Conservation (phyloP, 106 monocot species). For the Platanthera guangdongensis region DNA sequence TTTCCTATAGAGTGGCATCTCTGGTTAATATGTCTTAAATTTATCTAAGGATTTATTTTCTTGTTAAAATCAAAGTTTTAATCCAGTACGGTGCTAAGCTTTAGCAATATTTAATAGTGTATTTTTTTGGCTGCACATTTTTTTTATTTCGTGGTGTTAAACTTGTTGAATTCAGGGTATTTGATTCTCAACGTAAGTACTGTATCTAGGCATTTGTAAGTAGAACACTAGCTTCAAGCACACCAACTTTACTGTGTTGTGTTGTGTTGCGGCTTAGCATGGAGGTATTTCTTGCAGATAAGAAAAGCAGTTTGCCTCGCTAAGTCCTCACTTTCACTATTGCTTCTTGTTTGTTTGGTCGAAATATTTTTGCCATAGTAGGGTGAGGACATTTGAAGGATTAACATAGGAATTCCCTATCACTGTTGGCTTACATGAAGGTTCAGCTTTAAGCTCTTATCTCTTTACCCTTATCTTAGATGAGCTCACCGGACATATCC, state of each 20-base stretch:
- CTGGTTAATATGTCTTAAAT: background rate
- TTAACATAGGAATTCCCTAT: too few relatives aligned
- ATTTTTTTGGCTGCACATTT: background rate
- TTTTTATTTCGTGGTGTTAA: background rate
- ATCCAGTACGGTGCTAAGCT: background rate
- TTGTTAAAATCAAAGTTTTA: background rate
- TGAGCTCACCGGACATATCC: too few relatives aligned
- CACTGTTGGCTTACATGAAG: too few relatives aligned
- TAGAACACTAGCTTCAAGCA: background rate
- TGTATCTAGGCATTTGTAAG: background rate
- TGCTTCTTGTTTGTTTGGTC: background rate
- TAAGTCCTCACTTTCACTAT: background rate
- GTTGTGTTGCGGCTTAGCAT: background rate
- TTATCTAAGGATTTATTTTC: background rate
- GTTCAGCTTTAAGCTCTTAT: too few relatives aligned
- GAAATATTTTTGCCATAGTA: background rate
- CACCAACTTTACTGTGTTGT: background rate
- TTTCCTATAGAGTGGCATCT: background rate
- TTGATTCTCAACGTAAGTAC: background rate
- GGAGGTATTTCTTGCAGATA: background rate
- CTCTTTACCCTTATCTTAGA: too few relatives aligned
- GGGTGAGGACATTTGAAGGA: too few relatives aligned
- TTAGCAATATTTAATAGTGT: background rate
- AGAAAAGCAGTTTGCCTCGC: background rate
- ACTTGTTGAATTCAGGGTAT: background rate